Evolutionary conservation across 257 asterid genomes (phyloP).

Genomic region (Plectranthus barbatus): DNA sequence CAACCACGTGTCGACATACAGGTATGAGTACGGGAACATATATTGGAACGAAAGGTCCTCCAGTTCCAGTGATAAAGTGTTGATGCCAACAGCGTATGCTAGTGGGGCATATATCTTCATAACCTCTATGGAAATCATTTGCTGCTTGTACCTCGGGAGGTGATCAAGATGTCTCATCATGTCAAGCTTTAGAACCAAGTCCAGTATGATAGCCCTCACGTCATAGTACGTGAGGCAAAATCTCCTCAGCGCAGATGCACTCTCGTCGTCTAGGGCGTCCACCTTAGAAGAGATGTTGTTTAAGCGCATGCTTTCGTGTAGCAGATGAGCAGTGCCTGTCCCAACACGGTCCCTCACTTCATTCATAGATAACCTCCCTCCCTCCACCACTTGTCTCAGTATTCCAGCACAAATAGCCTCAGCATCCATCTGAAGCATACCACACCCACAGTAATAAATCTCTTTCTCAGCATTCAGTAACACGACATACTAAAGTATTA

Average conservation of each 20-base stretch:
- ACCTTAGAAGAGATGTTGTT: constrained; percentile 57
- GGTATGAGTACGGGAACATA: constrained; percentile 79
- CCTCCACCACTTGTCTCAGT: constrained; percentile 55
- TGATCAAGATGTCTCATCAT: constrained; percentile 69
- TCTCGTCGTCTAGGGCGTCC: constrained; percentile 54
- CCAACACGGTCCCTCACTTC: constrained; percentile 65
- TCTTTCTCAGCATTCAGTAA: no score
- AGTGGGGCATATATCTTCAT: constrained; percentile 89
- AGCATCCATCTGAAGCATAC: constrained; percentile 89
- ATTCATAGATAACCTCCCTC: constrained; percentile 50
- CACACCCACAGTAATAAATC: constrained; percentile 5
- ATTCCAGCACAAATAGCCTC: constrained; percentile 85
- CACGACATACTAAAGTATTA: no score
- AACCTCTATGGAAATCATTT: constrained; percentile 60
- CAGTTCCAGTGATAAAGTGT: constrained; percentile 56
- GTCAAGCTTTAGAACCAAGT: constrained; percentile 80
- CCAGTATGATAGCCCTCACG: constrained; percentile 72
- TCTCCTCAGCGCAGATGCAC: constrained; percentile 63
- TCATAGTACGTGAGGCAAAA: constrained; percentile 86
- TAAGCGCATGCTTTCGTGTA: constrained; percentile 78
- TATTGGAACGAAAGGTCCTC: constrained; percentile 85
- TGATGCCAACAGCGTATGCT: constrained; percentile 74
- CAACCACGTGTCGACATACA: constrained; percentile 78
- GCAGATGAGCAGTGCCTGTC: constrained; percentile 59
- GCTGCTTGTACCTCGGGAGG: constrained; percentile 85